These are phyloP conservation scores for Aspergillus nanangensis DNA, from an alignment of 495 filamentous ascomycete species.

Conservation along the genomic window DNA sequence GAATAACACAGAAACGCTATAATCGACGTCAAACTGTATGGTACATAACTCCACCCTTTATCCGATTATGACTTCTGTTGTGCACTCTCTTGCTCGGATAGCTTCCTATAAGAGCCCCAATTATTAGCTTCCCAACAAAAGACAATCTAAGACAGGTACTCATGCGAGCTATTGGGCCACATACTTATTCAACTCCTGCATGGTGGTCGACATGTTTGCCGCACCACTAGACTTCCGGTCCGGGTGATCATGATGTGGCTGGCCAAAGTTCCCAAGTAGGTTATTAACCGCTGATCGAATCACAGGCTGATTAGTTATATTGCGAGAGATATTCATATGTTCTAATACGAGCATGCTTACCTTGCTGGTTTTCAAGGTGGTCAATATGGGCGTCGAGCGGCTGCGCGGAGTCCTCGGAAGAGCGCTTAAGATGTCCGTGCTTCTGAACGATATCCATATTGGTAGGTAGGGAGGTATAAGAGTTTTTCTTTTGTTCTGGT, in stretches of 20 bases:
- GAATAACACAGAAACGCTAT: not conserved
- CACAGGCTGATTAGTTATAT: not conserved
- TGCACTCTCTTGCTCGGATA: not conserved
- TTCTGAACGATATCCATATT: slow-evolving; percentile 11
- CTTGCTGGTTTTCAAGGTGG: not conserved
- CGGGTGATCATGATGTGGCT: slow-evolving; percentile 6
- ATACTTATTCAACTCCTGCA: slow-evolving; percentile 1
- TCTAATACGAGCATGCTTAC: not conserved
- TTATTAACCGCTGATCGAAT: not conserved
- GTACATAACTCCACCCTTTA: not conserved
- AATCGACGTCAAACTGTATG: not conserved
- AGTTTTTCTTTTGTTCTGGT: no score
- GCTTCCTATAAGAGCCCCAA: not conserved
- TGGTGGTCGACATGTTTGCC: slow-evolving; percentile 3
- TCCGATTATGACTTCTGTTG: not conserved
- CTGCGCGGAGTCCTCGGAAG: not conserved
- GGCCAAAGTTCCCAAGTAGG: slow-evolving; percentile 5
- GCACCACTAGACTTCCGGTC: slow-evolving; percentile 9
- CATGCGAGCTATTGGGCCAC: not conserved
- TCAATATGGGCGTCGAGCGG: not conserved
- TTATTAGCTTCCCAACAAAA: not conserved
- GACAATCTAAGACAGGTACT: no score
- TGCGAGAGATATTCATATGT: not conserved
- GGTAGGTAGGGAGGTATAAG: not conserved
- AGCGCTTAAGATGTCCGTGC: slow-evolving; percentile 6